phyloP scores from a whole-genome alignment of 345 rosid genomes.

The Lumnitzera racemosa region DNA sequence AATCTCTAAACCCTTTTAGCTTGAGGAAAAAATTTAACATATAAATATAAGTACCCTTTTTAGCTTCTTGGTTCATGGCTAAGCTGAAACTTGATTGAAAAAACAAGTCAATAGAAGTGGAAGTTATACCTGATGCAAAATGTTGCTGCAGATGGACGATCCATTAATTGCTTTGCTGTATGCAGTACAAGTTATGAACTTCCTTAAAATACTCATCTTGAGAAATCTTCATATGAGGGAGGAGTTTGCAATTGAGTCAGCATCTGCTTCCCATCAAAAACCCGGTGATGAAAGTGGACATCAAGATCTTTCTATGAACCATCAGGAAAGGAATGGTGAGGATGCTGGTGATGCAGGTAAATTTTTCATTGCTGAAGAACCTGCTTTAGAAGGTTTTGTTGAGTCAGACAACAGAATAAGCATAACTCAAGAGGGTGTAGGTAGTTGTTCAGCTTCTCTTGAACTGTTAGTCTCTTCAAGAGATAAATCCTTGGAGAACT shows the following conservation, averaged over 20 bases:
- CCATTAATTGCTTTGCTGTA: constrained; percentile 92
- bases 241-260: constrained; percentile 41
- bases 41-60: too few relatives aligned
- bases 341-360: constrained; percentile 34
- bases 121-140: background rate
- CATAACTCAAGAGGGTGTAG: constrained; percentile 20
- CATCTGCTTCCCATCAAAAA: constrained; percentile 28
- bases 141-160: constrained; percentile 74
- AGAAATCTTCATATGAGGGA: constrained; percentile 61
- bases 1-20: background rate
- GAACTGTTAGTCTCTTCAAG: constrained; percentile 5
- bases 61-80: too few relatives aligned
- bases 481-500: constrained; percentile 1
- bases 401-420: constrained; percentile 19
- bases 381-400: constrained; percentile 19
- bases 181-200: constrained; percentile 97
- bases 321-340: constrained; percentile 17
- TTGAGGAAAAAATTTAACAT: too few relatives aligned
- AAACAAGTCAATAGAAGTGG: background rate
- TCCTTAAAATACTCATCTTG: constrained; percentile 68
- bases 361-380: constrained; percentile 30
- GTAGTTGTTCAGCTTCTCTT: constrained; percentile 7
- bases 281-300: constrained; percentile 65
- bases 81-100: too few relatives aligned
- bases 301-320: constrained; percentile 39